These are phyloP conservation scores for Acanthamoeba royreba DNA, from an alignment of 208 protist genomes.

Conservation along the genomic window DNA sequence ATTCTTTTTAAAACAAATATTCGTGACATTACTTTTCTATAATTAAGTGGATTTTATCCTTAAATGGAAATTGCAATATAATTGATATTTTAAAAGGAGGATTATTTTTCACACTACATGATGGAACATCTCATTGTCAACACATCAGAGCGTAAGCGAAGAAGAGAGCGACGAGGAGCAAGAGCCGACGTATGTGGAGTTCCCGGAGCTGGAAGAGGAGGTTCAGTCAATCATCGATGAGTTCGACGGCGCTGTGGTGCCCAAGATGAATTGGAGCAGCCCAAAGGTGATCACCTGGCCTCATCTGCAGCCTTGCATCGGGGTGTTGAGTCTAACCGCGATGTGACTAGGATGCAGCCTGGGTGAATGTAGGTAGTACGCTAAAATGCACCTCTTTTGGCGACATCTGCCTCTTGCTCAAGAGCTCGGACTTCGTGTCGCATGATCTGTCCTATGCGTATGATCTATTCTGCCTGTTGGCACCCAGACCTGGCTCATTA, in stretches of 20 bases:
- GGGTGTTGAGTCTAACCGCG: no score
- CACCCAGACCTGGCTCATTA: not conserved
- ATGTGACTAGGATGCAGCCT: not conserved
- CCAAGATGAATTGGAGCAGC: slow-evolving; percentile 16
- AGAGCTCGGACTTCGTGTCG: not conserved
- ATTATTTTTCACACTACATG: no score
- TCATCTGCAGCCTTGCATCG: not conserved
- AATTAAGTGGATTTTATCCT: no score
- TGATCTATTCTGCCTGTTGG: not conserved
- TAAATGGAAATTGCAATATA: no score
- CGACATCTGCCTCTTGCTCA: not conserved
- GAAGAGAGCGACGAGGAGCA: not conserved
- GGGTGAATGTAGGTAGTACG: not conserved
- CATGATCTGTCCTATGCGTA: not conserved
- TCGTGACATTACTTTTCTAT: no score
- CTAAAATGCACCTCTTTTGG: not conserved
- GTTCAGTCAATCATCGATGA: not conserved
- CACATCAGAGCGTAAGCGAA: not conserved
- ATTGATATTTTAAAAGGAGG: no score
- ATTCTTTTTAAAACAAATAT: not conserved
- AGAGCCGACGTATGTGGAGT: not conserved
- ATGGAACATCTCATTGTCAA: no score
- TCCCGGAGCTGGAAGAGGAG: not conserved
- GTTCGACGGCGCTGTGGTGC: not conserved
- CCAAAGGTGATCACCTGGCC: not conserved